These are phyloP conservation scores for Russula sp. DNA, from an alignment of 768 basidiomycete genomes.

Conservation along the genomic window DNA sequence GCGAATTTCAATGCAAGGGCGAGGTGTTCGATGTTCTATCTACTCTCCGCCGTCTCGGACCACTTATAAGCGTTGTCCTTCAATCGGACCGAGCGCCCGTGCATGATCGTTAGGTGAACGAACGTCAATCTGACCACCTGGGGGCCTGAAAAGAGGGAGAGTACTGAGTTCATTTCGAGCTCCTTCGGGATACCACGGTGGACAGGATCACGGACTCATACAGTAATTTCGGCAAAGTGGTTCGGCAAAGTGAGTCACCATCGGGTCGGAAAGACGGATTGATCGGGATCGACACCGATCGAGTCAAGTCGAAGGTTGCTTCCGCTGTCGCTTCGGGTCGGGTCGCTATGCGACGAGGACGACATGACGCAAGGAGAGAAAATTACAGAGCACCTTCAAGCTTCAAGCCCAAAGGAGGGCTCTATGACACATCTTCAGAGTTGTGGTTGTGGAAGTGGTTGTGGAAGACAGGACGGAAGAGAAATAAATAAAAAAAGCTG, in stretches of 20 bases:
- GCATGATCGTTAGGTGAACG: constrained; percentile 46
- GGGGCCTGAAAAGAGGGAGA: constrained; percentile 43
- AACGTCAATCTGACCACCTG: constrained; percentile 35
- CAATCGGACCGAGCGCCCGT: constrained; percentile 54
- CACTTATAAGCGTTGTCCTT: constrained; percentile 57
- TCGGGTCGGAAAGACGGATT: too few species aligned
- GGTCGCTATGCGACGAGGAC: neutral
- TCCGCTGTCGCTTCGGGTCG: constrained; percentile 17
- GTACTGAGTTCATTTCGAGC: constrained; percentile 50
- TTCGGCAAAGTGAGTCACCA: too few species aligned
- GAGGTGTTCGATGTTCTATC: constrained; percentile 49
- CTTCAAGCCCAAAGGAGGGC: neutral
- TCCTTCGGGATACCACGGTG: constrained; percentile 57
- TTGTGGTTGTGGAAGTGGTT: constrained; percentile 11
- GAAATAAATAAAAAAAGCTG: constrained; percentile 35
- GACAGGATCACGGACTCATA: constrained; percentile 54
- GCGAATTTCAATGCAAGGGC: constrained; percentile 55
- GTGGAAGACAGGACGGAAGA: neutral
- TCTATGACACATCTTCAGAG: constrained; percentile 15
- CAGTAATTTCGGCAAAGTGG: too few species aligned
- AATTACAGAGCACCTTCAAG: neutral
- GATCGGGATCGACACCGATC: constrained; percentile 36
- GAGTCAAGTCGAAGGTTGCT: constrained; percentile 30
- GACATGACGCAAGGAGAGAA: constrained; percentile 9
- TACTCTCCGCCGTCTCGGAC: constrained; percentile 34